A percentile compares a stretch with the other conserved stretches of the same genome.
phyloP scores from a whole-genome alignment of 2,329 filamentous ascomycete genomes.

The Colletotrichum acutatum region DNA sequence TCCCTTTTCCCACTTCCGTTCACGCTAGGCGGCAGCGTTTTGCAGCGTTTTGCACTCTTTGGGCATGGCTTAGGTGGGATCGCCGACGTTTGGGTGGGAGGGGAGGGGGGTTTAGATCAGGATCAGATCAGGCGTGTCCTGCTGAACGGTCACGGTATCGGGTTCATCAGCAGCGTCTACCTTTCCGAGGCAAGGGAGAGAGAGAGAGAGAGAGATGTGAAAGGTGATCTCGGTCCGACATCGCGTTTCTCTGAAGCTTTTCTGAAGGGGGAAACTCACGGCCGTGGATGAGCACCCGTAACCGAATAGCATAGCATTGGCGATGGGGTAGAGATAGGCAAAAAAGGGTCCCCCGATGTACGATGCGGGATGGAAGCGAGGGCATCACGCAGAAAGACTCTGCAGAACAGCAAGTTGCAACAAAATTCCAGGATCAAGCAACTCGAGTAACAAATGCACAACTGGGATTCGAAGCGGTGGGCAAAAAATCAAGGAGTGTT shows the following conservation, averaged over 20 bases:
- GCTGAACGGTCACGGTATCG: neutral
- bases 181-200: neutral
- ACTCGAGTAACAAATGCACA: neutral
- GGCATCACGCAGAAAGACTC: neutral
- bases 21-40: neutral
- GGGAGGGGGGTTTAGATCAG: neutral
- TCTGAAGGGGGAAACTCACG: neutral
- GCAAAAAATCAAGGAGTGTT: constrained; percentile 7
- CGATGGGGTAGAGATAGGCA: neutral
- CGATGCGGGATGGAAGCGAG: neutral
- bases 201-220: neutral
- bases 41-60: neutral
- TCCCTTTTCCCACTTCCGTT: neutral
- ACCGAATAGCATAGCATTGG: neutral
- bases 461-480: neutral
- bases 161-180: neutral
- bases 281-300: neutral
- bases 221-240: constrained; percentile 1
- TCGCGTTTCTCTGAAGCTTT: neutral
- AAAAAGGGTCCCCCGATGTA: neutral
- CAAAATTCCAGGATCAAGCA: no score
- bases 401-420: neutral
- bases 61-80: neutral
- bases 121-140: neutral
- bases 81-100: neutral